phyloP scores from a whole-genome alignment of 108 stramenopile genomes.

The Nitzschia sp. region DNA sequence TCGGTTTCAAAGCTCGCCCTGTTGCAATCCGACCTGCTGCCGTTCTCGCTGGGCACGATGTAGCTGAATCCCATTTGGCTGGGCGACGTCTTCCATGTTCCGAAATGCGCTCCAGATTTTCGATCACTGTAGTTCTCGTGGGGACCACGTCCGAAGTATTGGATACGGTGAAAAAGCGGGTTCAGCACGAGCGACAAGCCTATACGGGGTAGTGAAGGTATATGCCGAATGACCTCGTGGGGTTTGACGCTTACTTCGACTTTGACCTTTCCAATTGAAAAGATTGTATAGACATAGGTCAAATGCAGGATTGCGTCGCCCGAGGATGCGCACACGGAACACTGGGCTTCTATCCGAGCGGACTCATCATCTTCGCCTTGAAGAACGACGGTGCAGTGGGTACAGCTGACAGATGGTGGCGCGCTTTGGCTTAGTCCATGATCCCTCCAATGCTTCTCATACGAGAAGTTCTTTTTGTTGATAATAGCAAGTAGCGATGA shows the following conservation, averaged over 20 bases:
- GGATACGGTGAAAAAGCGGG: constrained; percentile 34
- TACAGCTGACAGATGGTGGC: constrained; percentile 23
- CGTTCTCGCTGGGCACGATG: constrained; percentile 60
- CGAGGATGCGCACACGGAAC: background rate
- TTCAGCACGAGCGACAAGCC: constrained; percentile 57
- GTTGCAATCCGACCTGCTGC: constrained; percentile 51
- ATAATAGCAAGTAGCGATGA: constrained; percentile 12
- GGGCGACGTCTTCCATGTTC: constrained; percentile 41
- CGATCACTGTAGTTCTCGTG: constrained; percentile 79
- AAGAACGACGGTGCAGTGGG: background rate
- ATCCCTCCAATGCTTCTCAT: constrained; percentile 43
- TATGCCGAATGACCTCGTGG: background rate
- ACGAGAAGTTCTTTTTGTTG: constrained; percentile 26
- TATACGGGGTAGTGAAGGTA: constrained; percentile 62
- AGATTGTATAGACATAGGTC: constrained; percentile 23
- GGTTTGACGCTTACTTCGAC: constrained; percentile 29
- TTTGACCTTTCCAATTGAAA: constrained; percentile 27
- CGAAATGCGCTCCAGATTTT: constrained; percentile 41
- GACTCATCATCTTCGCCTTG: background rate
- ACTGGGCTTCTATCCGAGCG: background rate
- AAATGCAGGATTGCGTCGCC: constrained; percentile 9
- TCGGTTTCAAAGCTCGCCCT: constrained; percentile 37
- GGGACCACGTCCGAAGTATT: constrained; percentile 68
- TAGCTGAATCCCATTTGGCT: constrained; percentile 47
- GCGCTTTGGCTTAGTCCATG: constrained; percentile 37